A percentile compares a stretch with the other conserved stretches of the same genome.
phyloP scores from a whole-genome alignment of 1,139 yeast species.

The Suhomyces panamericanus region DNA sequence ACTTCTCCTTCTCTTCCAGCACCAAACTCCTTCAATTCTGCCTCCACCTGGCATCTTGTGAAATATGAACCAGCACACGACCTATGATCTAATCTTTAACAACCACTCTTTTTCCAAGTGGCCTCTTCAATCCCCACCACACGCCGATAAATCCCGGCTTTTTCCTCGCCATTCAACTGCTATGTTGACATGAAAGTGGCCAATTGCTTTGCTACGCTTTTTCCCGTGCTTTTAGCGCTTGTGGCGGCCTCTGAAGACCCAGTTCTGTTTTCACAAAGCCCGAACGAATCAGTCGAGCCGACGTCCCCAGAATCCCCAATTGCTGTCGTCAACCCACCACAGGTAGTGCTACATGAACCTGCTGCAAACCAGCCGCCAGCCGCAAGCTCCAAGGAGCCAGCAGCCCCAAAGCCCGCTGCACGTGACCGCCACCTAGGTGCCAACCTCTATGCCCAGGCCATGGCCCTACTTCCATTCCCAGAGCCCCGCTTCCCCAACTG shows the following conservation, averaged over 20 bases:
- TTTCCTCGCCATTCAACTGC: background rate
- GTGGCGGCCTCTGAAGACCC: background rate
- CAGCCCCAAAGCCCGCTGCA: background rate
- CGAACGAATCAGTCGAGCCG: background rate
- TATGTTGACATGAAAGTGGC: slow-evolving; percentile 1
- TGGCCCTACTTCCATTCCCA: background rate
- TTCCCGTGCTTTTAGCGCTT: background rate
- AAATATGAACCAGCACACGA: background rate
- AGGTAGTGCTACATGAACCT: background rate
- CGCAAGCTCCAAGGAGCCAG: background rate
- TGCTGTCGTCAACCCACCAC: background rate
- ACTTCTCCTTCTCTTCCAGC: background rate
- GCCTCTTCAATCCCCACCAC: background rate
- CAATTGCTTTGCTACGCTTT: background rate
- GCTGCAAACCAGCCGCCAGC: background rate
- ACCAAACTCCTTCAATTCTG: background rate
- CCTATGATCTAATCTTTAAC: background rate
- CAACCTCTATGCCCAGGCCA: slow-evolving; percentile 1
- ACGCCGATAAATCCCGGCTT: background rate
- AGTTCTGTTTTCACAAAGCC: background rate
- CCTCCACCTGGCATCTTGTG: background rate
- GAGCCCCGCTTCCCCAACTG: slow-evolving; percentile 1
- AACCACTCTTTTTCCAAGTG: background rate
- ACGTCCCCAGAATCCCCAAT: background rate
- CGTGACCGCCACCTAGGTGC: background rate